These are phyloP conservation scores for Lodderomyces beijingensis DNA, from an alignment of 1,139 yeast genomes.

Conservation along the genomic window DNA sequence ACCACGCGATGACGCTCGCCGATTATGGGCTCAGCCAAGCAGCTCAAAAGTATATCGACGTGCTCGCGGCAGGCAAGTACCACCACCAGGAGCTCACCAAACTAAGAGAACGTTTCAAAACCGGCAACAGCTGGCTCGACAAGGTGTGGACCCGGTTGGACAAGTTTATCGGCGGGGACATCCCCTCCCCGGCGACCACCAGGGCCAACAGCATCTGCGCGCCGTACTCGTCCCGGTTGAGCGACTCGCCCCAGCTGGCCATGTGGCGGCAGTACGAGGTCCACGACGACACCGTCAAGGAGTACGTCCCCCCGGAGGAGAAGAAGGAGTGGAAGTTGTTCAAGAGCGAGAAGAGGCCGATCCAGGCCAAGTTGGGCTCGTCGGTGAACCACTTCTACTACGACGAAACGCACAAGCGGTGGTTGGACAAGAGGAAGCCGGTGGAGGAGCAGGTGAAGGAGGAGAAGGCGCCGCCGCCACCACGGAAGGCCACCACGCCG, in stretches of 20 bases:
- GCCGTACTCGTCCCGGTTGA: conserved; percentile 33
- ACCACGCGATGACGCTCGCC: conserved; percentile 62
- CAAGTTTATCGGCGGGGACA: conserved; percentile 85
- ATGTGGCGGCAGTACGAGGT: conserved; percentile 47
- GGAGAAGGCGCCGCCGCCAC: conserved; percentile 74
- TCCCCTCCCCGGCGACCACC: too few species aligned
- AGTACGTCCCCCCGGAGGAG: conserved; percentile 20
- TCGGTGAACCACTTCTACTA: conserved; percentile 63
- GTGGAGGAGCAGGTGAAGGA: conserved; percentile 64
- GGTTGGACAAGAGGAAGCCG: conserved; percentile 74
- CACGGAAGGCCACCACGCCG: too few species aligned
- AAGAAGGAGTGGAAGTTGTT: conserved; percentile 11
- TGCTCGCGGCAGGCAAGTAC: conserved; percentile 28
- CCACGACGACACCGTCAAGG: conserved; percentile 44
- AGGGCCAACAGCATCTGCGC: too few species aligned
- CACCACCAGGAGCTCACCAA: conserved; percentile 41
- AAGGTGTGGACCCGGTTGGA: conserved; percentile 86
- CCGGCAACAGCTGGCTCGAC: conserved; percentile 74
- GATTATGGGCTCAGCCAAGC: conserved; percentile 57
- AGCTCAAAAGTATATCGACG: conserved; percentile 59
- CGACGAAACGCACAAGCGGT: conserved; percentile 80
- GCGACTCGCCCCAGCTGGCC: conserved; percentile 45
- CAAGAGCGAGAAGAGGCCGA: conserved; percentile 57
- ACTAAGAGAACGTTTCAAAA: conserved; percentile 44
- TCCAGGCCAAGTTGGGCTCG: conserved; percentile 84